Evolutionary conservation across 345 rosid species (phyloP).

Genomic region (Iberis pinnata): DNA sequence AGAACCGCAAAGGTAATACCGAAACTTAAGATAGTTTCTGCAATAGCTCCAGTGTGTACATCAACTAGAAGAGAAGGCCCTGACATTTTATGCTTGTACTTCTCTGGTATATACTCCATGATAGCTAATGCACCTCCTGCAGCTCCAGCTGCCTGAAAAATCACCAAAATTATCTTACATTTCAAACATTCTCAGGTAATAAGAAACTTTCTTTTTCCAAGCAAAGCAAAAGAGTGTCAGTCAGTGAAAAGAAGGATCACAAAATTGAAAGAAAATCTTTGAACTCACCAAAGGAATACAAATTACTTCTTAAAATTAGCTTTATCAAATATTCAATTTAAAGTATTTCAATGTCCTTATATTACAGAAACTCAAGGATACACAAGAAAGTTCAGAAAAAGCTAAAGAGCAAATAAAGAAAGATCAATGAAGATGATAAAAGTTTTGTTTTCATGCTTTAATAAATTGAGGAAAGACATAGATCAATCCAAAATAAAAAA

Average conservation of each 20-base stretch:
- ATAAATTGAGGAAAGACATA: constrained; percentile 11
- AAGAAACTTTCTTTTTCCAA: no score
- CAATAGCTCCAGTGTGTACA: constrained; percentile 84
- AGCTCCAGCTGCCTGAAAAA: constrained; percentile 79
- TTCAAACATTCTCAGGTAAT: no score
- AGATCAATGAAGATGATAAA: constrained; percentile 14
- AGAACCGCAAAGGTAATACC: constrained; percentile 67
- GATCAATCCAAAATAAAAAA: constrained; percentile 1
- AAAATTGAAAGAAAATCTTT: no score
- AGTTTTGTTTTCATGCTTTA: constrained; percentile 9
- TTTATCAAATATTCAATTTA: no score
- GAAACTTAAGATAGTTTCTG: constrained; percentile 80
- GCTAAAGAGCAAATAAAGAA: constrained; percentile 17
- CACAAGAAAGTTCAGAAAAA: constrained; percentile 13
- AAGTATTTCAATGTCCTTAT: no score
- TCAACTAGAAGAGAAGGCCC: constrained; percentile 85
- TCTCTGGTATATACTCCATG: constrained; percentile 61
- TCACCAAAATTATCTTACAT: no score
- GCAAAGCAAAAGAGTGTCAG: no score
- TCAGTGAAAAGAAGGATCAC: no score
- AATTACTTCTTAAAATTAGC: constrained; percentile 2
- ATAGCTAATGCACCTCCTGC: constrained; percentile 81
- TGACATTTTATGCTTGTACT: constrained; percentile 71
- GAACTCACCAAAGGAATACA: neutral
- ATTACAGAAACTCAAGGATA: constrained; percentile 13